Percentiles rank a stretch among this genome's conserved stretches.
Evolutionary conservation across 139 green algal genomes (phyloP).

Genomic region (Asterochloris erici): DNA sequence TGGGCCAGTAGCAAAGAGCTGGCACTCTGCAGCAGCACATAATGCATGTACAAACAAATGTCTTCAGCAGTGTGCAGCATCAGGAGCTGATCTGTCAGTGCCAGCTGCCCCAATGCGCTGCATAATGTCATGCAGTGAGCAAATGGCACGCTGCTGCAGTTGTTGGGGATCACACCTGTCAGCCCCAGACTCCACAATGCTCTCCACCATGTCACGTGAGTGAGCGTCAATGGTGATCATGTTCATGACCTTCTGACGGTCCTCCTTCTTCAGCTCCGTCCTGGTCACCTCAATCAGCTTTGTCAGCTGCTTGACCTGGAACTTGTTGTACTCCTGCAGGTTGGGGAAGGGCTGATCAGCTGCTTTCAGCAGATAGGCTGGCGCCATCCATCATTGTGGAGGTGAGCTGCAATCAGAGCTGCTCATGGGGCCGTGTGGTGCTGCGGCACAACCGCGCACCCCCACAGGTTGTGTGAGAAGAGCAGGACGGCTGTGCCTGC

Average conservation of each 20-base stretch:
- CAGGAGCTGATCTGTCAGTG: background rate
- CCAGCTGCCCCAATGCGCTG: no score
- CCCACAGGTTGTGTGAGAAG: no score
- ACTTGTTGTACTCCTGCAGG: slow-evolving; percentile 74
- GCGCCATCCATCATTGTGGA: slow-evolving; percentile 1
- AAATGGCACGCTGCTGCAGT: no score
- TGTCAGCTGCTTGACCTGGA: slow-evolving; percentile 83
- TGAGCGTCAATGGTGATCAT: slow-evolving; percentile 95
- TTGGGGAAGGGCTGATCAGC: no score
- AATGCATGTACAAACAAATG: background rate
- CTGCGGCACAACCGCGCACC: no score
- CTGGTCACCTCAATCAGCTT: slow-evolving; percentile 84
- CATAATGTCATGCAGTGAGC: no score
- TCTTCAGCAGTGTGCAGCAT: background rate
- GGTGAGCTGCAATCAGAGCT: slow-evolving; percentile 10
- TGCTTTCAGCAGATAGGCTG: background rate
- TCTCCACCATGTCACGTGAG: slow-evolving; percentile 81
- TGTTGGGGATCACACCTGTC: slow-evolving; percentile 38
- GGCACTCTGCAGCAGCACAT: background rate
- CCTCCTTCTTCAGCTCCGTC: slow-evolving; percentile 65
- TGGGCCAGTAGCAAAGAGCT: background rate
- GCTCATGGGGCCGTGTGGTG: no score
- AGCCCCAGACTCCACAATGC: slow-evolving; percentile 74
- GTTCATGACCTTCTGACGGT: slow-evolving; percentile 92
- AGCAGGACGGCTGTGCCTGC: no score